Evolutionary conservation across 345 rosid genomes (phyloP).

Genomic region (Raphanus raphanistrum): DNA sequence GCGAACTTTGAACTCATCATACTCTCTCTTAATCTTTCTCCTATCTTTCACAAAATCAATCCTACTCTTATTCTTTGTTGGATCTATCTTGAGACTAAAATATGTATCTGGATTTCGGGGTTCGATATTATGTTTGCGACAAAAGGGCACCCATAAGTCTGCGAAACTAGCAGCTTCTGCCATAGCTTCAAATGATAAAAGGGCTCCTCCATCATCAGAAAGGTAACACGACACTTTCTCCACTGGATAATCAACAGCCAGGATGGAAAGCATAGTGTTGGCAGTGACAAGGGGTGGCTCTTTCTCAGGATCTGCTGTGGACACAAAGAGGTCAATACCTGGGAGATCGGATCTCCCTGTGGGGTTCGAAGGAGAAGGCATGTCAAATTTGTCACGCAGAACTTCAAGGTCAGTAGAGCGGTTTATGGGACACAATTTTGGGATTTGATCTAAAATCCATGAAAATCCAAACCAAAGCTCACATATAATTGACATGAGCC

Average conservation of each 20-base stretch:
- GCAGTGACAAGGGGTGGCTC: conserved; percentile 90
- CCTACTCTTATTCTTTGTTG: conserved; percentile 86
- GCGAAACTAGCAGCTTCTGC: conserved; percentile 98
- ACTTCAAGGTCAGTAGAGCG: conserved; percentile 83
- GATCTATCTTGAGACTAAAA: conserved; percentile 76
- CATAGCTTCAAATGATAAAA: conserved; percentile 93
- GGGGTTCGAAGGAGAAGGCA: conserved; percentile 88
- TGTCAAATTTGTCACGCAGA: conserved; percentile 81
- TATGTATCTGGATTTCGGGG: conserved; percentile 88
- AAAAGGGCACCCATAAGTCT: conserved; percentile 92
- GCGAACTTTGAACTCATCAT: conserved; percentile 91
- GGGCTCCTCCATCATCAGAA: conserved; percentile 97
- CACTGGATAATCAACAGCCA: conserved; percentile 86
- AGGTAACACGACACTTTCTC: conserved; percentile 81
- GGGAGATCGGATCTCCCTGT: conserved; percentile 93
- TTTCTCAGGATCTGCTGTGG: conserved; percentile 95
- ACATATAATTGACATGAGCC: conserved; percentile 80
- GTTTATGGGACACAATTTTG: conserved; percentile 76
- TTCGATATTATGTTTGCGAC: conserved; percentile 81
- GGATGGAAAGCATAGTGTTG: conserved; percentile 83
- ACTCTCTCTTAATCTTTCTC: conserved; percentile 80
- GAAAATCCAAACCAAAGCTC: conserved; percentile 95
- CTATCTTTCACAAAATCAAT: conserved; percentile 88
- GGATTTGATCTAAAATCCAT: conserved; percentile 91
- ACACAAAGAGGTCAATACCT: conserved; percentile 79